phyloP scores from a whole-genome alignment of 805 yeast species.

The Candida oleophila region DNA sequence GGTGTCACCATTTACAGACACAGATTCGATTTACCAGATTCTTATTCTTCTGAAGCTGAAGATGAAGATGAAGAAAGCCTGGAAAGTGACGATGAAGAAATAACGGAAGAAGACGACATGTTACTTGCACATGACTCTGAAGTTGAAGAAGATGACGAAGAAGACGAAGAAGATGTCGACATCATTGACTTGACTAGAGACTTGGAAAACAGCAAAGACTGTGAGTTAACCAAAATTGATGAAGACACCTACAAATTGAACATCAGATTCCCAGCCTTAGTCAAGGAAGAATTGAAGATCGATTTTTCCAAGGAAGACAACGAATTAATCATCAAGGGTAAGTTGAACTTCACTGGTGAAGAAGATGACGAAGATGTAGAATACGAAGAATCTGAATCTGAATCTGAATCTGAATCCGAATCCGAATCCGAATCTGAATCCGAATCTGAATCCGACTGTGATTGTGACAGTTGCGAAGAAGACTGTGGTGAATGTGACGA shows the following conservation, averaged over 20 bases:
- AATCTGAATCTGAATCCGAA: slow-evolving; percentile 8
- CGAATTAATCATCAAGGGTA: slow-evolving; percentile 41
- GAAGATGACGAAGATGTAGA: slow-evolving; percentile 20
- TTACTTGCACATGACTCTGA: slow-evolving; percentile 30
- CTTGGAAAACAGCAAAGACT: slow-evolving; percentile 42
- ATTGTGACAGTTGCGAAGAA: slow-evolving; percentile 12
- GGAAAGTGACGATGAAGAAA: slow-evolving; percentile 15
- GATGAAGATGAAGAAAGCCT: slow-evolving; percentile 37
- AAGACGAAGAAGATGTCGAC: slow-evolving; percentile 30
- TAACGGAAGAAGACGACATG: slow-evolving; percentile 19
- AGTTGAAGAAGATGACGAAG: slow-evolving; percentile 24
- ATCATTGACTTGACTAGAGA: slow-evolving; percentile 42
- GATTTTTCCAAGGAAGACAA: slow-evolving; percentile 40
- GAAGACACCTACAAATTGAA: slow-evolving; percentile 39
- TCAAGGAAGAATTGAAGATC: slow-evolving; percentile 39
- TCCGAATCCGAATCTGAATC: slow-evolving; percentile 14
- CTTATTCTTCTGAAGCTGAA: slow-evolving; percentile 23
- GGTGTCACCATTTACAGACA: slow-evolving; percentile 44
- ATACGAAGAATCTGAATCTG: slow-evolving; percentile 14
- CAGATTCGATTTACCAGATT: slow-evolving; percentile 38
- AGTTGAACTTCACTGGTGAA: slow-evolving; percentile 30
- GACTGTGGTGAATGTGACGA: slow-evolving; percentile 11
- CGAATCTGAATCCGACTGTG: slow-evolving; percentile 13
- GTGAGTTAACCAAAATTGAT: slow-evolving; percentile 39
- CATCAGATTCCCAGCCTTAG: slow-evolving; percentile 41